Evolutionary conservation across 805 yeast genomes (phyloP).

Genomic region (Sugiyamaella americana): DNA sequence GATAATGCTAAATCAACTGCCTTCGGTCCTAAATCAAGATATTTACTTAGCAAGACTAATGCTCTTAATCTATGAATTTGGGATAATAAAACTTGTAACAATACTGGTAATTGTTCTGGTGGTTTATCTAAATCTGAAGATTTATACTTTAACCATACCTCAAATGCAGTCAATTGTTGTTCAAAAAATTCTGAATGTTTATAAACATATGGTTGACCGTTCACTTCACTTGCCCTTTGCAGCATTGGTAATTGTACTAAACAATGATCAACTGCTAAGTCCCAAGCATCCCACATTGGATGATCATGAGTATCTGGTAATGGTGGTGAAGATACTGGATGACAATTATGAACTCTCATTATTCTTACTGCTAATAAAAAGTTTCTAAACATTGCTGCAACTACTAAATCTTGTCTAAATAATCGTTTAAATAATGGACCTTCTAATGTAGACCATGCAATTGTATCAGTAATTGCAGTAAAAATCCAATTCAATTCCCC

Average conservation of each 20-base stretch:
- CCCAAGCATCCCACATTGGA: constrained; percentile 98
- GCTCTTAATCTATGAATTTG: constrained; percentile 94
- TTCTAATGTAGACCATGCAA: constrained; percentile 92
- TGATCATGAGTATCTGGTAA: constrained; percentile 79
- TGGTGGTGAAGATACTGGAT: constrained; percentile 90
- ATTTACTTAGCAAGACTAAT: constrained; percentile 70
- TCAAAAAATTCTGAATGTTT: constrained; percentile 93
- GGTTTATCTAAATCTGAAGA: constrained; percentile 79
- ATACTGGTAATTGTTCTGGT: constrained; percentile 93
- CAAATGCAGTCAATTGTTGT: constrained; percentile 93
- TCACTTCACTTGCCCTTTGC: constrained; percentile 29
- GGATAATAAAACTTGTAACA: constrained; percentile 83
- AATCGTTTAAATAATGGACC: constrained; percentile 82
- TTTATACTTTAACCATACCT: constrained; percentile 81
- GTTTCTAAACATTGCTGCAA: constrained; percentile 91
- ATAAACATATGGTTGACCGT: constrained; percentile 38
- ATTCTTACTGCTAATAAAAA: constrained; percentile 86
- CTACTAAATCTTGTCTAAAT: constrained; percentile 93
- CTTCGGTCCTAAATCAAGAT: constrained; percentile 94
- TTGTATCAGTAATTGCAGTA: constrained; percentile 95
- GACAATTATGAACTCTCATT: constrained; percentile 89
- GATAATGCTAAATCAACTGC: constrained; percentile 90
- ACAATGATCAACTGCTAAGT: constrained; percentile 91
- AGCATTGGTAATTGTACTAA: constrained; percentile 44
- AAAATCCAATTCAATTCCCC: constrained; percentile 98